Evolutionary conservation across 2,329 filamentous ascomycete genomes (phyloP).

Genomic region (Chaetoscypha palmicola): DNA sequence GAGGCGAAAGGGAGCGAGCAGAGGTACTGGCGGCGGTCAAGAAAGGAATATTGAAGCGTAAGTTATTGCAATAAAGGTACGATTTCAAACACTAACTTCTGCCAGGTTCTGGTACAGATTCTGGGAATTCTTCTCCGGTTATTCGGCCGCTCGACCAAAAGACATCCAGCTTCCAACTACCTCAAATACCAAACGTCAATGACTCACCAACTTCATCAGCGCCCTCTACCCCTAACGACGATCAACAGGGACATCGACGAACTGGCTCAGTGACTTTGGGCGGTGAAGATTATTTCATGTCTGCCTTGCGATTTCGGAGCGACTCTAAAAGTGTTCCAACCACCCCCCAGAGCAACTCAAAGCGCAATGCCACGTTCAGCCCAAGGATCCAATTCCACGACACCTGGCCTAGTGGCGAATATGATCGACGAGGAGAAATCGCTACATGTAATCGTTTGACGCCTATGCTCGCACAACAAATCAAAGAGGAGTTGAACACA

Average conservation of each 20-base stretch:
- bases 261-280: slow-evolving; percentile 65
- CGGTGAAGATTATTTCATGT: slow-evolving; percentile 82
- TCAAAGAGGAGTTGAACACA: slow-evolving; percentile 97
- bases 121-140: slow-evolving; percentile 61
- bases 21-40: slow-evolving; percentile 88
- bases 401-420: slow-evolving; percentile 92
- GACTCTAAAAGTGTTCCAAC: slow-evolving; percentile 75
- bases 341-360: slow-evolving; percentile 60
- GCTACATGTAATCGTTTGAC: slow-evolving; percentile 97
- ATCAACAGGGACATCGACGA: slow-evolving; percentile 59
- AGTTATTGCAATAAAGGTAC: no score
- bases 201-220: slow-evolving; percentile 81
- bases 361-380: slow-evolving; percentile 70
- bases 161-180: slow-evolving; percentile 48
- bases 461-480: slow-evolving; percentile 94
- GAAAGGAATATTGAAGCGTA: slow-evolving; percentile 93
- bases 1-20: slow-evolving; percentile 81
- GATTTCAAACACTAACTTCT: slow-evolving; percentile 20
- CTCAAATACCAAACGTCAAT: slow-evolving; percentile 54
- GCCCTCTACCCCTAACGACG: slow-evolving; percentile 81
- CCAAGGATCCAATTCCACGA: slow-evolving; percentile 92
- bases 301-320: slow-evolving; percentile 62
- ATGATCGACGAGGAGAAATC: slow-evolving; percentile 91
- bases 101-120: slow-evolving; percentile 41
- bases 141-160: slow-evolving; percentile 52